Conservation (phyloP, 2,329 filamentous ascomycete genomes). For the Exophiala lecanii-corni region DNA sequence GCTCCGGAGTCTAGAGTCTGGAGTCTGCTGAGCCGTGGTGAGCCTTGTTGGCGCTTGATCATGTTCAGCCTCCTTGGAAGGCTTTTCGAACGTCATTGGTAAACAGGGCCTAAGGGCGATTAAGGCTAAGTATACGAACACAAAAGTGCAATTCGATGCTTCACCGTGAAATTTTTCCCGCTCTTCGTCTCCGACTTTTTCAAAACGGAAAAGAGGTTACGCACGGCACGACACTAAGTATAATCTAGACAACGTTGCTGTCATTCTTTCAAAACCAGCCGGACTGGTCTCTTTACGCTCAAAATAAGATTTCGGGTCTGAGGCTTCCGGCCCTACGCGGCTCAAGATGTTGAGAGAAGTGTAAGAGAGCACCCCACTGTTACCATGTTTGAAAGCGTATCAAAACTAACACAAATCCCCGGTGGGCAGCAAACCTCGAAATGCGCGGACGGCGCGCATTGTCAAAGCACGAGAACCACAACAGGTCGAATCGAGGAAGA, state of each 20-base stretch:
- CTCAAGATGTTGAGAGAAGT: constrained; percentile 42
- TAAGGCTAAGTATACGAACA: too few relatives aligned
- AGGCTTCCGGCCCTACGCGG: too few relatives aligned
- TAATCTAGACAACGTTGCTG: not conserved
- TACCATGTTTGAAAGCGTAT: too few relatives aligned
- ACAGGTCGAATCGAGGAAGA: constrained; percentile 82
- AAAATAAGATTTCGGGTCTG: too few relatives aligned
- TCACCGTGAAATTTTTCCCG: constrained; percentile 1
- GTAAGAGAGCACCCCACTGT: constrained; percentile 29
- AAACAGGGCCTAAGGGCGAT: too few relatives aligned
- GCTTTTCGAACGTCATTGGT: too few relatives aligned
- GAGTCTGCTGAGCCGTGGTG: too few relatives aligned
- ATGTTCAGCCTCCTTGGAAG: too few relatives aligned
- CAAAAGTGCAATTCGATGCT: constrained; percentile 58
- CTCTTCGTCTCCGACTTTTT: not conserved
- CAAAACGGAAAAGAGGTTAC: not conserved
- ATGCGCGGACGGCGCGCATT: constrained; percentile 88
- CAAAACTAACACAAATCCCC: not conserved
- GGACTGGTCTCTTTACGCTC: not conserved
- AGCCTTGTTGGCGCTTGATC: too few relatives aligned
- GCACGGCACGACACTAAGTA: not conserved
- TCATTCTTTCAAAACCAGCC: not conserved
- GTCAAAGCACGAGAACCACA: constrained; percentile 92
- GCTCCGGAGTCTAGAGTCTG: too few relatives aligned
- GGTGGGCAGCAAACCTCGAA: constrained; percentile 55